A percentile compares a stretch with the other conserved stretches of the same genome.
Conservation (phyloP, 2,329 filamentous ascomycete species). For the Xylariaceae sp. region DNA sequence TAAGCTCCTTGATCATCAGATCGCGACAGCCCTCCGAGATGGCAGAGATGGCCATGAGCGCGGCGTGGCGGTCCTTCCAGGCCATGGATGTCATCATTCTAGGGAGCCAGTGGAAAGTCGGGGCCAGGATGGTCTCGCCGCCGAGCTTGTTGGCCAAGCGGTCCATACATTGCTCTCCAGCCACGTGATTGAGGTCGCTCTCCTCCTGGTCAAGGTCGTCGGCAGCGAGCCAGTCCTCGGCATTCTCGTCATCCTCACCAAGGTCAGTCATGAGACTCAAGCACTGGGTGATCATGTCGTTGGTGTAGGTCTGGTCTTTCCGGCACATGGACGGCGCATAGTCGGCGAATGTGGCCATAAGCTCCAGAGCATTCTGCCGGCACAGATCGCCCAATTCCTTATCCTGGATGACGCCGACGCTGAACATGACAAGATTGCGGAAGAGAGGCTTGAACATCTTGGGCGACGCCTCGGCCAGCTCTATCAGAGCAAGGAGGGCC, state of each 20-base stretch:
- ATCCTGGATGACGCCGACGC: constrained; percentile 87
- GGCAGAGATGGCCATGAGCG: constrained; percentile 96
- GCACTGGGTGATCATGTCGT: constrained; percentile 97
- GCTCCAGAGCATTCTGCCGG: constrained; percentile 87
- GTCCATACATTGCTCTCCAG: constrained; percentile 98
- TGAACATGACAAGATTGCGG: constrained; percentile 85
- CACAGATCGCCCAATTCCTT: constrained; percentile 88
- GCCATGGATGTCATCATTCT: constrained; percentile 94
- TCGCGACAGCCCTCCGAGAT: constrained; percentile 97
- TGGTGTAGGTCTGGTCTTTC: constrained; percentile 85
- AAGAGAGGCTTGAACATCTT: constrained; percentile 98
- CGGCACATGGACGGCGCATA: constrained; percentile 90
- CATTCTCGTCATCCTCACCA: constrained; percentile 89
- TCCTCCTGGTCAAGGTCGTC: constrained; percentile 96
- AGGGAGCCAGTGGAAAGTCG: constrained; percentile 94
- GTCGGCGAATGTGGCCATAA: constrained; percentile 97
- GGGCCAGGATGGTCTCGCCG: constrained; percentile 82
- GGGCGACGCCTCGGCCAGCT: constrained; percentile 85
- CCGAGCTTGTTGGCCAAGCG: constrained; percentile 94
- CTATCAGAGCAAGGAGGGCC: constrained; percentile 83
- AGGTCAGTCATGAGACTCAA: constrained; percentile 97
- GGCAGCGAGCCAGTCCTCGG: constrained; percentile 82
- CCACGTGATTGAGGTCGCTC: constrained; percentile 94
- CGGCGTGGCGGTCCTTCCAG: constrained; percentile 93
- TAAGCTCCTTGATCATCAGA: constrained; percentile 88